These are phyloP conservation scores for Candida sakaeoensis DNA, from an alignment of 805 yeast species.

Conservation along the genomic window DNA sequence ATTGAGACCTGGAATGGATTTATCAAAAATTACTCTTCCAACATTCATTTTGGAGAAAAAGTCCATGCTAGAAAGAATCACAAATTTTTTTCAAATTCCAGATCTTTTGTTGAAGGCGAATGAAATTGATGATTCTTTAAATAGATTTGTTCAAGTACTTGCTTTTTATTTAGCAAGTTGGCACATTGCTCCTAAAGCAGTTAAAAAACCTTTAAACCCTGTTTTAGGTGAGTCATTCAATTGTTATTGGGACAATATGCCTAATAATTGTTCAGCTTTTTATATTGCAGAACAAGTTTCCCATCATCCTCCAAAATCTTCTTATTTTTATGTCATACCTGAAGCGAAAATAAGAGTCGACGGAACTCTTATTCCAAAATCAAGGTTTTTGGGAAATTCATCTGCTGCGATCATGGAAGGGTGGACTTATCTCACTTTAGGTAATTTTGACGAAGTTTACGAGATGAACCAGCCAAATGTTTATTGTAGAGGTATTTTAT, in stretches of 20 bases:
- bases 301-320: slow-evolving; percentile 97
- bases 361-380: slow-evolving; percentile 83
- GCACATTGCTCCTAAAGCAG: slow-evolving; percentile 99
- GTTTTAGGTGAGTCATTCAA: slow-evolving; percentile 88
- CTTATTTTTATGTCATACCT: slow-evolving; percentile 87
- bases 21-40: slow-evolving; percentile 88
- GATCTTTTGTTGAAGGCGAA: slow-evolving; percentile 70
- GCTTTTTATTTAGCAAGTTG: slow-evolving; percentile 93
- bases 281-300: slow-evolving; percentile 93
- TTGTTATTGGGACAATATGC: slow-evolving; percentile 88
- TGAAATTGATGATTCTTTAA: slow-evolving; percentile 49
- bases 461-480: slow-evolving; percentile 92
- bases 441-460: slow-evolving; percentile 70
- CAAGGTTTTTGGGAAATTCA: slow-evolving; percentile 88
- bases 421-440: slow-evolving; percentile 62
- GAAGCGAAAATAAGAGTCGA: slow-evolving; percentile 78
- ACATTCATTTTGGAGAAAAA: slow-evolving; percentile 93
- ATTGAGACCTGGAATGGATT: slow-evolving; percentile 87
- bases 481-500: slow-evolving; percentile 88
- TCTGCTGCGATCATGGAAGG: slow-evolving; percentile 99
- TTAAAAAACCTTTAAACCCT: slow-evolving; percentile 94
- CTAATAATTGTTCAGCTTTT: slow-evolving; percentile 63
- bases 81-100: slow-evolving; percentile 83
- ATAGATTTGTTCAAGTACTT: slow-evolving; percentile 70
- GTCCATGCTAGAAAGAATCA: slow-evolving; percentile 92